These are phyloP conservation scores for Mycena alexandri DNA, from an alignment of 768 basidiomycete genomes.

Conservation along the genomic window DNA sequence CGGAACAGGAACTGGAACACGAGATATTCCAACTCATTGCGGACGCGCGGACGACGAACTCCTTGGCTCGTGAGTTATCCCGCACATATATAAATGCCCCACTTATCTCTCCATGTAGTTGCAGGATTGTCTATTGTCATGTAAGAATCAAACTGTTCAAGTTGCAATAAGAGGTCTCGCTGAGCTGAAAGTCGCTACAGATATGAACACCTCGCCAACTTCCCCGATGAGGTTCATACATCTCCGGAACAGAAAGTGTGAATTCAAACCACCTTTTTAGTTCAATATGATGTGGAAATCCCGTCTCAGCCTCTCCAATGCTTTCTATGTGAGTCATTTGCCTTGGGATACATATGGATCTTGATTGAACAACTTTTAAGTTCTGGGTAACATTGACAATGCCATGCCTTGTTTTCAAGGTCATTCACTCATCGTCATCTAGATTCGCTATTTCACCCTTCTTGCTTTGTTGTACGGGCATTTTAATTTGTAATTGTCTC, in stretches of 20 bases:
- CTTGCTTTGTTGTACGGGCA: slow-evolving; percentile 4
- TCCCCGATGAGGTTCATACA: slow-evolving; percentile 19
- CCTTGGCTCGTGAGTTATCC: slow-evolving; percentile 7
- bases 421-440: neutral
- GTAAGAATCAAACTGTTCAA: slow-evolving; percentile 9
- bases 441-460: slow-evolving; percentile 32
- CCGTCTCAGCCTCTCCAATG: slow-evolving; percentile 10
- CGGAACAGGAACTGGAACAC: slow-evolving; percentile 2
- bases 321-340: slow-evolving; percentile 14
- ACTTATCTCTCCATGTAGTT: neutral
- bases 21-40: slow-evolving; percentile 12
- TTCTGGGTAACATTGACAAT: slow-evolving; percentile 19
- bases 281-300: slow-evolving; percentile 27
- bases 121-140: slow-evolving; percentile 15
- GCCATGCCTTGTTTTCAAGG: neutral
- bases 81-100: no score
- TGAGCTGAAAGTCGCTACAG: slow-evolving; percentile 1
- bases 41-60: slow-evolving; percentile 26
- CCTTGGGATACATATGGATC: neutral
- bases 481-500: neutral
- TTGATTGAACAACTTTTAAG: neutral
- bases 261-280: neutral
- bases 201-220: slow-evolving; percentile 25
- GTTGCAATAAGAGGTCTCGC: neutral
- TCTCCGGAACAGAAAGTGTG: neutral